phyloP scores from a whole-genome alignment of 306 rosid species.

The Cucurbita ficifolia region DNA sequence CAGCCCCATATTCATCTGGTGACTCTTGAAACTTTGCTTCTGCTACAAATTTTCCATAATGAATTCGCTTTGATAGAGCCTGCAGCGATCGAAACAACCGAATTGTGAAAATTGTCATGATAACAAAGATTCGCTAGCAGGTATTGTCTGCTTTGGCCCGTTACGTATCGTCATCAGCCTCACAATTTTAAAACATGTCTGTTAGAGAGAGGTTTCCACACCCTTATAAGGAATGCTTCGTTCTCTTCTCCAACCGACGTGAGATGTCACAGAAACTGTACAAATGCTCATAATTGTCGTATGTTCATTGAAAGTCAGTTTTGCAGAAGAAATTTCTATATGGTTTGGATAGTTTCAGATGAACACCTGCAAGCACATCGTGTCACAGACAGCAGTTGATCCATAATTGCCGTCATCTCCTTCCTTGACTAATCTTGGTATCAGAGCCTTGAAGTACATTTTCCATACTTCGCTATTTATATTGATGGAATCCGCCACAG shows the following conservation, averaged over 20 bases:
- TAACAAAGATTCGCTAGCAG: background rate
- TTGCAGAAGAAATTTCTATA: background rate
- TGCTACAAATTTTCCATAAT: slow-evolving; percentile 85
- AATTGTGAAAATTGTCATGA: background rate
- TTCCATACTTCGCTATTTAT: slow-evolving; percentile 70
- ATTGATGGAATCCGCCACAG: slow-evolving; percentile 53
- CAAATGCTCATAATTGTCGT: background rate
- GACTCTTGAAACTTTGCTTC: slow-evolving; percentile 66
- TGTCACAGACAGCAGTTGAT: slow-evolving; percentile 76
- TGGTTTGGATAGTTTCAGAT: background rate
- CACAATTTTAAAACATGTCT: too few relatives aligned
- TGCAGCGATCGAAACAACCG: slow-evolving; percentile 7
- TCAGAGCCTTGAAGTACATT: slow-evolving; percentile 62
- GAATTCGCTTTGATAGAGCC: slow-evolving; percentile 85
- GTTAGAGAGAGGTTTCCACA: too few relatives aligned
- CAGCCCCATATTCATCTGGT: slow-evolving; percentile 51
- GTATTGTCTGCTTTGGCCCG: too few relatives aligned
- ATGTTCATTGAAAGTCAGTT: background rate
- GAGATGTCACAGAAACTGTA: background rate
- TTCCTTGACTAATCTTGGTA: slow-evolving; percentile 60
- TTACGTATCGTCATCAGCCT: too few relatives aligned
- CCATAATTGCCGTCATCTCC: slow-evolving; percentile 90
- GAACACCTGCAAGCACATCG: slow-evolving; percentile 85
- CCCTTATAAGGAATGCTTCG: too few relatives aligned
- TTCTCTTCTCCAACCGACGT: too few relatives aligned